Conservation (phyloP, 1,284 basidiomycete species). For the Ceratobasidium sp. region DNA sequence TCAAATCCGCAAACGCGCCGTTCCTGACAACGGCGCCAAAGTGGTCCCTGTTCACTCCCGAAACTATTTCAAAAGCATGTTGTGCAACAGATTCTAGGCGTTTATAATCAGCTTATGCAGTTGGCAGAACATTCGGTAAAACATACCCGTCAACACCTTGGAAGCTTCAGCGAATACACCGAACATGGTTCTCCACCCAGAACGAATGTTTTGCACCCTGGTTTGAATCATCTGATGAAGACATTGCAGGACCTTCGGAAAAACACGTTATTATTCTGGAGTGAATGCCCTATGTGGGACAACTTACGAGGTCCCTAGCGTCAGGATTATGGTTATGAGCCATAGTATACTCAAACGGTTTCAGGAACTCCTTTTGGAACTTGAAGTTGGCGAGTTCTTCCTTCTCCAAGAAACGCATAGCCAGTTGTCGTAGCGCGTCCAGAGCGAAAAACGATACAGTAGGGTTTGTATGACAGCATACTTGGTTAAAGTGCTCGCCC, state of each 20-base stretch:
- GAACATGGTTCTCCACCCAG: slow-evolving; percentile 99
- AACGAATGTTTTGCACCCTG: slow-evolving; percentile 93
- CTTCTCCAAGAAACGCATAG: slow-evolving; percentile 99
- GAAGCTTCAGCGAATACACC: slow-evolving; percentile 97
- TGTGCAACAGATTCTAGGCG: slow-evolving; percentile 86
- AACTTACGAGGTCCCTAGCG: slow-evolving; percentile 91
- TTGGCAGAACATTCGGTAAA: slow-evolving; percentile 2
- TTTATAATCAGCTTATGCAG: slow-evolving; percentile 28
- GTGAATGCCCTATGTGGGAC: slow-evolving; percentile 21
- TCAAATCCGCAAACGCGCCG: slow-evolving; percentile 95
- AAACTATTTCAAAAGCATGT: slow-evolving; percentile 97
- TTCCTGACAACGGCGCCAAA: slow-evolving; percentile 91
- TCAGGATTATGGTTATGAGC: slow-evolving; percentile 95
- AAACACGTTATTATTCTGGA: slow-evolving; percentile 29
- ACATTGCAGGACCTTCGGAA: slow-evolving; percentile 88
- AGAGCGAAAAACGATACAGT: slow-evolving; percentile 97
- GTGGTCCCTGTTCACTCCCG: slow-evolving; percentile 89
- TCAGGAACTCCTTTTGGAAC: slow-evolving; percentile 99
- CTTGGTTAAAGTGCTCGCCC: slow-evolving; percentile 99
- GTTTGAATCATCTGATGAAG: slow-evolving; percentile 99
- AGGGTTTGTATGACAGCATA: slow-evolving; percentile 98
- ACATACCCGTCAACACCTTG: slow-evolving; percentile 86
- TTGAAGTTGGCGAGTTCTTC: slow-evolving; percentile 98
- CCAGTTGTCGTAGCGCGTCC: slow-evolving; percentile 96
- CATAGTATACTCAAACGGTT: slow-evolving; percentile 99